phyloP scores from a whole-genome alignment of 257 asterid species.

The Penstemon newberryi region DNA sequence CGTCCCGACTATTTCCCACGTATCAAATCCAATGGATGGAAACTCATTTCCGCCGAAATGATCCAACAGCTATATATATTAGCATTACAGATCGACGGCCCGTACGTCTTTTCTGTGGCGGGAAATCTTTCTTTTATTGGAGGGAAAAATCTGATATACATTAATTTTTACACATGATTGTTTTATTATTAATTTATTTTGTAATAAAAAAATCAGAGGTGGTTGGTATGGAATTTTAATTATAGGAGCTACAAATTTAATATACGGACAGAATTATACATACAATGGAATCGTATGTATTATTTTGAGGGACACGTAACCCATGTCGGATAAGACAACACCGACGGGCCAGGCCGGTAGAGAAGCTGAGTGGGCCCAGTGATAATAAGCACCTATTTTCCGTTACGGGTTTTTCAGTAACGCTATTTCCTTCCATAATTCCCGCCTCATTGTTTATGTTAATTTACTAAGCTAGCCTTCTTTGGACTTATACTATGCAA shows the following conservation, averaged over 20 bases:
- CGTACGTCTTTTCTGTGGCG: constrained; percentile 35
- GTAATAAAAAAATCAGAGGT: neutral
- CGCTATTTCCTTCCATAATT: constrained; percentile 18
- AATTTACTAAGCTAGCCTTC: constrained; percentile 25
- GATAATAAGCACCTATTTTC: constrained; percentile 32
- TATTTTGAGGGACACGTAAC: constrained; percentile 20
- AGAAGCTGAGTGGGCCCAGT: constrained; percentile 36
- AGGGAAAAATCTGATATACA: neutral
- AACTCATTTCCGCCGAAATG: constrained; percentile 19
- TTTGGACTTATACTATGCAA: neutral
- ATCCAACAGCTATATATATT: constrained; percentile 26
- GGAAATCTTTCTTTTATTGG: constrained; percentile 30
- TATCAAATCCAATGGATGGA: neutral
- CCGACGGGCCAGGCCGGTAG: constrained; percentile 39
- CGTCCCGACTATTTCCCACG: neutral
- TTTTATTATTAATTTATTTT: too few species aligned
- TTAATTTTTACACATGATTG: neutral
- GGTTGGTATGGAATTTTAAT: neutral
- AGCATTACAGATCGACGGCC: constrained; percentile 33
- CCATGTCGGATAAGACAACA: constrained; percentile 49
- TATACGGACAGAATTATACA: neutral
- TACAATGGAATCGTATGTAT: neutral
- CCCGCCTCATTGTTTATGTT: neutral
- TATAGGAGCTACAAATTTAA: neutral
- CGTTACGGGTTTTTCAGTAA: constrained; percentile 28